These are phyloP conservation scores for Citrullus mucosospermus DNA, from an alignment of 306 rosid genomes.

Conservation along the genomic window DNA sequence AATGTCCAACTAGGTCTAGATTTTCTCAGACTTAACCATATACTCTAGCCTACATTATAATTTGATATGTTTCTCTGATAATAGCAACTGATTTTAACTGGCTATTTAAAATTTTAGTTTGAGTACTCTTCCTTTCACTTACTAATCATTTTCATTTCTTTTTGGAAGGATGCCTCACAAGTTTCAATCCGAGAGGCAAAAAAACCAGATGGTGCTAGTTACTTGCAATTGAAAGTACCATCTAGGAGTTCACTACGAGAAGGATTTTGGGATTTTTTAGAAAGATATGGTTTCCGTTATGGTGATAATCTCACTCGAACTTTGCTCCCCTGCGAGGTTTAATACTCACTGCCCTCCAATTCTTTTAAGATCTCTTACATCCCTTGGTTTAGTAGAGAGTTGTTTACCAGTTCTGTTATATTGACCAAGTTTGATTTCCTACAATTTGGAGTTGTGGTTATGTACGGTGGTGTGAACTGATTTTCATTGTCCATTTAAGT, in stretches of 20 bases:
- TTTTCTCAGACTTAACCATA: neutral
- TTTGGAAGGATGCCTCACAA: conserved; percentile 47
- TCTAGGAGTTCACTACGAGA: conserved; percentile 21
- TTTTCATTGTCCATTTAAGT: neutral
- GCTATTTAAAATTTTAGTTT: neutral
- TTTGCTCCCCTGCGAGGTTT: conserved; percentile 89
- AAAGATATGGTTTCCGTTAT: conserved; percentile 65
- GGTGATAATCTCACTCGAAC: conserved; percentile 50
- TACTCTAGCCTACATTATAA: neutral
- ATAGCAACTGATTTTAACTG: neutral
- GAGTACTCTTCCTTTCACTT: neutral
- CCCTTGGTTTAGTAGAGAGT: neutral
- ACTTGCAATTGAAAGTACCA: conserved; percentile 44
- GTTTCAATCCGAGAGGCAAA: conserved; percentile 57
- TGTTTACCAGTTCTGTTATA: neutral
- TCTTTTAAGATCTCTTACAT: neutral
- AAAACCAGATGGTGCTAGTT: conserved; percentile 55
- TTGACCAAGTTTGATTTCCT: neutral
- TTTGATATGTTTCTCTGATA: neutral
- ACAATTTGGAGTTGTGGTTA: neutral
- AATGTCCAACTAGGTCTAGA: neutral
- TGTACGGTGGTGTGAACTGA: neutral
- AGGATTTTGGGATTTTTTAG: conserved; percentile 63
- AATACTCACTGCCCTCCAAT: conserved; percentile 17
- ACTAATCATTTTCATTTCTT: neutral